Percentiles rank a stretch among this genome's conserved stretches.
These are phyloP conservation scores for Ceratocystis smalleyi DNA, from an alignment of 2,329 filamentous ascomycete genomes.

Conservation along the genomic window DNA sequence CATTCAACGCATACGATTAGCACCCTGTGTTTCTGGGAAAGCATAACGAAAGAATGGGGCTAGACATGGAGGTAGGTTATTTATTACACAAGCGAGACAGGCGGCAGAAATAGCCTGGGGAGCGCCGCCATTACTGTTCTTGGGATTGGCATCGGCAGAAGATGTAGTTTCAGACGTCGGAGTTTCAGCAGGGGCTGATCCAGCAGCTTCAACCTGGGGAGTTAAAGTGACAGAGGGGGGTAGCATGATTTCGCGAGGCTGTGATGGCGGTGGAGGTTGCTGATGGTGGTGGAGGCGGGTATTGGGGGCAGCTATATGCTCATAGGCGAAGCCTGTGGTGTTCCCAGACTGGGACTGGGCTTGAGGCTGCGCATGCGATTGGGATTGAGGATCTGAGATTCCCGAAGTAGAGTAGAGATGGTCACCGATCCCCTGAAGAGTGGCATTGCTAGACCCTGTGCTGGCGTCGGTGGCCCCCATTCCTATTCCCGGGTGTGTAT, in stretches of 20 bases:
- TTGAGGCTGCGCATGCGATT: neutral
- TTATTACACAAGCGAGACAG: slow-evolving; percentile 40
- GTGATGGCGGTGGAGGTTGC: neutral
- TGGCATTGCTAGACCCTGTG: neutral
- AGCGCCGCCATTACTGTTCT: neutral
- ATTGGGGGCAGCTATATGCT: neutral
- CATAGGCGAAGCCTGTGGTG: neutral
- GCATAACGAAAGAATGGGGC: slow-evolving; percentile 2
- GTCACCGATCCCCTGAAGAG: neutral
- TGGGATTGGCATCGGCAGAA: neutral
- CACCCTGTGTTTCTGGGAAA: neutral
- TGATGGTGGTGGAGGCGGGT: neutral
- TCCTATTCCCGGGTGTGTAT: neutral
- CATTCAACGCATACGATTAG: neutral
- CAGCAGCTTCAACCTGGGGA: neutral
- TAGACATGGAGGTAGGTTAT: neutral
- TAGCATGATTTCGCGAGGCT: neutral
- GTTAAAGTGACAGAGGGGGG: slow-evolving; percentile 1
- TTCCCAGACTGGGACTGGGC: neutral
- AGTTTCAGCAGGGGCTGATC: neutral
- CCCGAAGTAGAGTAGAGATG: neutral
- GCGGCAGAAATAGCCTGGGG: slow-evolving; percentile 31
- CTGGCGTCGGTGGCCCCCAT: neutral
- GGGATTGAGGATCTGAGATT: neutral
- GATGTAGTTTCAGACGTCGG: neutral